A percentile compares a stretch with the other conserved stretches of the same genome.
Evolutionary conservation across 2,329 filamentous ascomycete species (phyloP).

Genomic region (Thielaviopsis musarum): DNA sequence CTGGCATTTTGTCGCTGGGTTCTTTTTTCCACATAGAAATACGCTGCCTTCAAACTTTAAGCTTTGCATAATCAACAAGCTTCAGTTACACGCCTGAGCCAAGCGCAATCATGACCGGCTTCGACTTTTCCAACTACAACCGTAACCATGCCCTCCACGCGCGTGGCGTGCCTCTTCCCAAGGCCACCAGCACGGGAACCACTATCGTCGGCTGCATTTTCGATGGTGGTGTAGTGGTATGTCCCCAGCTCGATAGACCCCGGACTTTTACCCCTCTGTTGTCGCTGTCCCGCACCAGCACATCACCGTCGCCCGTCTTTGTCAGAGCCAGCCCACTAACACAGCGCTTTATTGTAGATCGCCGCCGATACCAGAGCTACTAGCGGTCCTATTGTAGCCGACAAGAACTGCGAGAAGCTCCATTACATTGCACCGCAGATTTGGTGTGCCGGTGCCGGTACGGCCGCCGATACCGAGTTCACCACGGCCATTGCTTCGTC

Average conservation of each 20-base stretch:
- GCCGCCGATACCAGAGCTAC: conserved; percentile 96
- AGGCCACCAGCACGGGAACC: conserved; percentile 95
- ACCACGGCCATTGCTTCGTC: conserved; percentile 97
- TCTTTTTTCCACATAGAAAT: neutral
- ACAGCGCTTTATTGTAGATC: conserved; percentile 40
- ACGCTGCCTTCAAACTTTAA: neutral
- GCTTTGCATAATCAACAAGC: conserved; percentile 14
- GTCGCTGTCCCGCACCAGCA: neutral
- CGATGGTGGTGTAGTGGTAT: conserved; percentile 84
- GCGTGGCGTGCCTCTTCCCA: conserved; percentile 82
- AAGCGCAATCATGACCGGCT: conserved; percentile 60
- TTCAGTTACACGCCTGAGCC: conserved; percentile 1
- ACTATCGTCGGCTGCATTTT: conserved; percentile 97
- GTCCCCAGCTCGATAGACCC: conserved; percentile 19
- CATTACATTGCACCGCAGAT: conserved; percentile 98
- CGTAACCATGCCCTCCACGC: conserved; percentile 93
- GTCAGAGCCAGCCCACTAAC: neutral
- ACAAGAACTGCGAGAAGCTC: conserved; percentile 99
- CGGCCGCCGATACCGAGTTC: conserved; percentile 96
- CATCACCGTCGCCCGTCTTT: neutral
- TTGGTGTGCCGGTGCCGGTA: conserved; percentile 97
- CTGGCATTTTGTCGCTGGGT: too few relatives aligned
- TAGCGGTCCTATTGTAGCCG: conserved; percentile 92
- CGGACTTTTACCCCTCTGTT: neutral
- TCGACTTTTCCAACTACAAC: conserved; percentile 99